Evolutionary conservation across 1,284 basidiomycete genomes (phyloP).

Genomic region (Volvariella surrecta): DNA sequence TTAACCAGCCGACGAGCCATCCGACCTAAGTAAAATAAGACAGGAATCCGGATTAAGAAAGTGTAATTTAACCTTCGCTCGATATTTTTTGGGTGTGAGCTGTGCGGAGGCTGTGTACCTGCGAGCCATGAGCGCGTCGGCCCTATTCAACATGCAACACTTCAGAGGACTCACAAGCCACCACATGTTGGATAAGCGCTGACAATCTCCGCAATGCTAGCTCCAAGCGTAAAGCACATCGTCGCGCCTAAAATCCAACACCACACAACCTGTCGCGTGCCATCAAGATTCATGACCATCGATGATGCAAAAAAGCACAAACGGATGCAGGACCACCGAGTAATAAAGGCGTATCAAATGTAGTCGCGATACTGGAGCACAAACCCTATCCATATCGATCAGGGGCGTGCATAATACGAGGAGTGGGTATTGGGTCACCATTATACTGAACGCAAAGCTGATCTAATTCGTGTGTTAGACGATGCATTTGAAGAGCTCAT

Average conservation of each 20-base stretch:
- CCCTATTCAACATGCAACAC: too few species aligned
- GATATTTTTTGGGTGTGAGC: slow-evolving; percentile 58
- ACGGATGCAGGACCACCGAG: slow-evolving; percentile 77
- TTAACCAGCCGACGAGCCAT: slow-evolving; percentile 82
- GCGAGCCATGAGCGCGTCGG: too few species aligned
- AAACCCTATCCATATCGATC: slow-evolving; percentile 38
- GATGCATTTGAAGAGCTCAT: slow-evolving; percentile 1
- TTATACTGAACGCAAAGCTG: slow-evolving; percentile 73
- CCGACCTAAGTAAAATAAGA: slow-evolving; percentile 36
- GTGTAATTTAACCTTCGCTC: slow-evolving; percentile 41
- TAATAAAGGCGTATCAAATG: slow-evolving; percentile 73
- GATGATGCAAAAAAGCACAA: slow-evolving; percentile 10
- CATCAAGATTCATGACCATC: not conserved
- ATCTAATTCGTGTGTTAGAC: slow-evolving; percentile 31
- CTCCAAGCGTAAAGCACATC: slow-evolving; percentile 72
- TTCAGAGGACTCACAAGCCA: slow-evolving; percentile 53
- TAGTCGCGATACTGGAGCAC: slow-evolving; percentile 74
- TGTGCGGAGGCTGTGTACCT: slow-evolving; percentile 74
- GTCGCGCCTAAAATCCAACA: slow-evolving; percentile 74
- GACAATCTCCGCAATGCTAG: slow-evolving; percentile 73
- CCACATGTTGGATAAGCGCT: slow-evolving; percentile 81
- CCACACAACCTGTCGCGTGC: slow-evolving; percentile 52
- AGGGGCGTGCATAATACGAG: slow-evolving; percentile 10
- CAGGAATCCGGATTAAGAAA: slow-evolving; percentile 6
- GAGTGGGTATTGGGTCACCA: slow-evolving; percentile 27